phyloP scores from a whole-genome alignment of 495 filamentous ascomycete species.

The Pyrenula massariospora region DNA sequence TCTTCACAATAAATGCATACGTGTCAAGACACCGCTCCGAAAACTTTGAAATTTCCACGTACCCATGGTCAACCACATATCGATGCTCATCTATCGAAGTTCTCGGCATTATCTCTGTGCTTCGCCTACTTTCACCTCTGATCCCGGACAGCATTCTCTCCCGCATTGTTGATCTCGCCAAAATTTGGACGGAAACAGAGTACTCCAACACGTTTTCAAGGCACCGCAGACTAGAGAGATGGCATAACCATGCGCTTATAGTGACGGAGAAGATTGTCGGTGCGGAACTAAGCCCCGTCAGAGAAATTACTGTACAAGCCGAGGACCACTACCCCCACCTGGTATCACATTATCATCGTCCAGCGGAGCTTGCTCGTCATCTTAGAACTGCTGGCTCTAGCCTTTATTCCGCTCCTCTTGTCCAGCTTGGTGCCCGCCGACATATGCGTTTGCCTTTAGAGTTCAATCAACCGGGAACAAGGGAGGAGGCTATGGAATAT shows the following conservation, averaged over 20 bases:
- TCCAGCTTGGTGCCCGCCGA: too few species aligned
- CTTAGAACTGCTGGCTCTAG: too few species aligned
- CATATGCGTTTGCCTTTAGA: neutral
- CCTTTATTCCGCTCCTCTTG: neutral
- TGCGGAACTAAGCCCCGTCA: neutral
- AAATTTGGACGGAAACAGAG: neutral
- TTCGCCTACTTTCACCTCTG: neutral
- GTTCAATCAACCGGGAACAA: neutral
- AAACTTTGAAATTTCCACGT: neutral
- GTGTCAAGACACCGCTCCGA: neutral
- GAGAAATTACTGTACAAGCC: neutral
- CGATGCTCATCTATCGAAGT: neutral
- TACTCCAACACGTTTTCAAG: neutral
- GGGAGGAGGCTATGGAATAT: neutral
- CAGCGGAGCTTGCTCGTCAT: neutral
- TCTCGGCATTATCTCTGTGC: neutral
- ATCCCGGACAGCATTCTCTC: neutral
- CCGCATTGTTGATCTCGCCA: neutral
- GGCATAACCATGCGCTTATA: neutral
- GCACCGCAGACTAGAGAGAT: neutral
- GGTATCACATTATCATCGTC: neutral
- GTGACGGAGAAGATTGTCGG: neutral
- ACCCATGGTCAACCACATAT: neutral
- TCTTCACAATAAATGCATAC: neutral
- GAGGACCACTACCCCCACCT: neutral